These are phyloP conservation scores for Cyclotella choctawhatcheeana DNA, from an alignment of 108 stramenopile genomes.

Conservation along the genomic window DNA sequence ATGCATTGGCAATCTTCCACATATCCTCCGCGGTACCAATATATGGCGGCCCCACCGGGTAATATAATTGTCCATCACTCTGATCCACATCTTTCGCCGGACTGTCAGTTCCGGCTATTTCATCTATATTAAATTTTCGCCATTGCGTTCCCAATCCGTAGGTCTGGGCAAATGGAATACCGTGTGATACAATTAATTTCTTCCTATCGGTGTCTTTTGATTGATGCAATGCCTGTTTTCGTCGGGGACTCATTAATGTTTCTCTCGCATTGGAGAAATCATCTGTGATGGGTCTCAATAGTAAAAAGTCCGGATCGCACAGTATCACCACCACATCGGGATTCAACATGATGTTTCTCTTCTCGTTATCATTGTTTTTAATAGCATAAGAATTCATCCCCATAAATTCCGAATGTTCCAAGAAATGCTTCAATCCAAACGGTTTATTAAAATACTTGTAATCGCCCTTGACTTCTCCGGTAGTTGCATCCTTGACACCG, in stretches of 20 bases:
- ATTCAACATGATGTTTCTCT: conserved; percentile 28
- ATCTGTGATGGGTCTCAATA: conserved; percentile 81
- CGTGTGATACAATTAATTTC: conserved; percentile 69
- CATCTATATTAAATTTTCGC: conserved; percentile 70
- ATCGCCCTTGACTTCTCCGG: conserved; percentile 55
- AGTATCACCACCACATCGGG: conserved; percentile 85
- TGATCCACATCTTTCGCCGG: conserved; percentile 56
- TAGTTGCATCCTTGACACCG: conserved; percentile 55
- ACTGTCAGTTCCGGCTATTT: conserved; percentile 66
- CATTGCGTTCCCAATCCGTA: conserved; percentile 88
- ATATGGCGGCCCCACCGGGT: conserved; percentile 93
- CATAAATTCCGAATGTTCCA: conserved; percentile 61
- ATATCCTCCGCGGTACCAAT: conserved; percentile 83
- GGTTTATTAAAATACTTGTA: conserved; percentile 94
- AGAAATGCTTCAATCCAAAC: conserved; percentile 73
- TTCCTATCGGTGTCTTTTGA: too few relatives aligned
- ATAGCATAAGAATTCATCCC: too few relatives aligned
- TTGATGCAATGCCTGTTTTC: conserved; percentile 13
- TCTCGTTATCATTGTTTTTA: too few relatives aligned
- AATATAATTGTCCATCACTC: conserved; percentile 53
- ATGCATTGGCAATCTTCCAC: conserved; percentile 64
- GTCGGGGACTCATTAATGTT: conserved; percentile 39
- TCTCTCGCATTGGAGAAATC: conserved; percentile 64
- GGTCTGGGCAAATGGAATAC: conserved; percentile 83
- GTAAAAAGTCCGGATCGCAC: conserved; percentile 95